Base-by-base conservation (phyloP, 345 rosid species). In the Chamaenerion angustifolium region DNA sequence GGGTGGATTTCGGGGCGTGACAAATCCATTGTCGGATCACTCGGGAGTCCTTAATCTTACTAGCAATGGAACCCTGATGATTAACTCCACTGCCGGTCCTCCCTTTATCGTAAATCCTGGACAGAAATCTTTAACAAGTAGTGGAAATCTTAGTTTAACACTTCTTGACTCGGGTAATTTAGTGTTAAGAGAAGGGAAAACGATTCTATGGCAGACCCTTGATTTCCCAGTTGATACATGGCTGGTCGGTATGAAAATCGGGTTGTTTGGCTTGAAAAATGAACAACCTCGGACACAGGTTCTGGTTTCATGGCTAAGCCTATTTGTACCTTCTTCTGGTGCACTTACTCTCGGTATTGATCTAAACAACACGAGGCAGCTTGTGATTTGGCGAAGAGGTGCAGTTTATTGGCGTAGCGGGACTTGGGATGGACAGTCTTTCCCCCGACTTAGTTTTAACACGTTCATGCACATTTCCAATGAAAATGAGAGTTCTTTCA, bases 161-260 rank as follows among this genome's bases (percentile, higher is more conserved):
- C 56, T 59, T 16, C 45, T 45, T 7, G 57, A 59, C 40, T 42
- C 46, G 0, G 64, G 64, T 43, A 52, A 59, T 59, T 19, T 59
- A 5, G 25, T 59, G 15, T 51, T 59, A n/a, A n/a, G 11, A n/a
- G 8, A 19, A 14, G 50, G 50, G 0, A 19, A 27, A 12, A 7
- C 18, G 7, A 31, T 59, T 10, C 2, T 59, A 18, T 59, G 63
- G 55, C 62, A 58, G 35, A 58, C 49, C 31, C 44, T 58, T 0
- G 49, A 58, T 43, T 58, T 43, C 17, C 64, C 64, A 0, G 37
- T 56, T 0, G 64, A 59, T 21, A 35, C 52, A 0, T 44, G 17
- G 16, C 41, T 52, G n/a, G 45, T 44, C 2, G 64, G 57, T 40
- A 59, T 59, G 64, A 52, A 46, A 46, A 6, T 59, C 1, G 64